Evolutionary conservation across 768 basidiomycete species (phyloP).

Genomic region (Panus rudis): DNA sequence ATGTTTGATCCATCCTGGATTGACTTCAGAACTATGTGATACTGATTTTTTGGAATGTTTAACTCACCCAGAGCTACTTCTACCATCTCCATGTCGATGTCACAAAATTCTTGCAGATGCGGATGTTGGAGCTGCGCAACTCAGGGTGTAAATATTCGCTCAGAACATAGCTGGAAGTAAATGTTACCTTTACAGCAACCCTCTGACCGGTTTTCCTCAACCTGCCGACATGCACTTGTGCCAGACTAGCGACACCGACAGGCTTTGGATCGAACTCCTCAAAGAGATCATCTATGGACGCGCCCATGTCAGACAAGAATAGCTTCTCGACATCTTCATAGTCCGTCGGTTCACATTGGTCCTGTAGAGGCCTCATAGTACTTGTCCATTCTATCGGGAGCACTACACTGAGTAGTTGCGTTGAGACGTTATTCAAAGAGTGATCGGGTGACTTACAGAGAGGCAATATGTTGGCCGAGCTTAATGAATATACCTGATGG

Average conservation of each 20-base stretch:
- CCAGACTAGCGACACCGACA: conserved; percentile 92
- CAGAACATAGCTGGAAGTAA: not conserved
- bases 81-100: conserved; percentile 86
- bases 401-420: conserved; percentile 34
- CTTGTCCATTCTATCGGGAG: conserved; percentile 59
- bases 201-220: conserved; percentile 62
- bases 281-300: conserved; percentile 67
- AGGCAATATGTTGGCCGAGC: conserved; percentile 84
- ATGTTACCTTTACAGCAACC: conserved; percentile 79
- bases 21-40: conserved; percentile 3
- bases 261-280: conserved; percentile 80
- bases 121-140: conserved; percentile 75
- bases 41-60: not conserved
- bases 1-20: conserved; percentile 72
- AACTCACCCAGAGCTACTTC: conserved; percentile 61
- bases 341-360: conserved; percentile 87
- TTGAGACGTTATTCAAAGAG: no score
- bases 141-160: not conserved
- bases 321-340: conserved; percentile 71
- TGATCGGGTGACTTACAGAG: conserved; percentile 33
- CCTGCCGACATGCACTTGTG: conserved; percentile 87
- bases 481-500: conserved; percentile 74
- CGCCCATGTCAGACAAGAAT: conserved; percentile 74
- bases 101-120: conserved; percentile 84
- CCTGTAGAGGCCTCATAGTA: conserved; percentile 65